These are phyloP conservation scores for Lichtheimia hyalospora DNA, from an alignment of 371 early-diverging fungal genomes.

Conservation along the genomic window DNA sequence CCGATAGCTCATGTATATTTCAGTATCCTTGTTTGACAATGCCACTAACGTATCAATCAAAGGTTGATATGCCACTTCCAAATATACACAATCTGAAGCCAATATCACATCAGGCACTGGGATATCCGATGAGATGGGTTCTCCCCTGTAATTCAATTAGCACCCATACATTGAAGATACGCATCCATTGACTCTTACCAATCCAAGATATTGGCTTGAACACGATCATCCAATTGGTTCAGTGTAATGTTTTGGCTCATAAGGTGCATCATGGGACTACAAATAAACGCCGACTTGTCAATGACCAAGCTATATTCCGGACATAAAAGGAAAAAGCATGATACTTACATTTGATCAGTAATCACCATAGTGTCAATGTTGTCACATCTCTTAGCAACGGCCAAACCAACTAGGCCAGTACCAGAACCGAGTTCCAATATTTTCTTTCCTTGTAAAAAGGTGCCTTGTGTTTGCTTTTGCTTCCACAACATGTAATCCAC, in stretches of 20 bases:
- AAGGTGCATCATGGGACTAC: conserved; percentile 40
- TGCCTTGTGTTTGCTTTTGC: conserved; percentile 9
- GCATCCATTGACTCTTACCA: conserved; percentile 27
- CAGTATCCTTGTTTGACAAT: conserved; percentile 26
- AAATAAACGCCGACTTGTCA: neutral
- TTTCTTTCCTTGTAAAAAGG: conserved; percentile 19
- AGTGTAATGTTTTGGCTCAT: conserved; percentile 40
- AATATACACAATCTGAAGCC: conserved; percentile 53
- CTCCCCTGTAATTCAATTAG: conserved; percentile 29
- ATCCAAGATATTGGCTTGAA: conserved; percentile 28
- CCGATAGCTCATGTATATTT: conserved; percentile 40
- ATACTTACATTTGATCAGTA: conserved; percentile 44
- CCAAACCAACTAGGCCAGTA: conserved; percentile 49
- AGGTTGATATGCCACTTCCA: conserved; percentile 46
- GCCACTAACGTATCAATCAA: conserved; percentile 36
- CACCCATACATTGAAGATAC: neutral
- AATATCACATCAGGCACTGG: conserved; percentile 33
- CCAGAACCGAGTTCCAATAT: conserved; percentile 47
- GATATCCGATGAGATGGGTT: conserved; percentile 16
- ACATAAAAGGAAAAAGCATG: neutral
- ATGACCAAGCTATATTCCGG: neutral
- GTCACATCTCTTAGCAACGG: conserved; percentile 33
- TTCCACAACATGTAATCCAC: conserved; percentile 45
- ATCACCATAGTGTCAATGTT: conserved; percentile 26
- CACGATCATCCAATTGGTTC: conserved; percentile 20